Conservation (phyloP, 441 rosid genomes). For the Erodium moschatum region DNA sequence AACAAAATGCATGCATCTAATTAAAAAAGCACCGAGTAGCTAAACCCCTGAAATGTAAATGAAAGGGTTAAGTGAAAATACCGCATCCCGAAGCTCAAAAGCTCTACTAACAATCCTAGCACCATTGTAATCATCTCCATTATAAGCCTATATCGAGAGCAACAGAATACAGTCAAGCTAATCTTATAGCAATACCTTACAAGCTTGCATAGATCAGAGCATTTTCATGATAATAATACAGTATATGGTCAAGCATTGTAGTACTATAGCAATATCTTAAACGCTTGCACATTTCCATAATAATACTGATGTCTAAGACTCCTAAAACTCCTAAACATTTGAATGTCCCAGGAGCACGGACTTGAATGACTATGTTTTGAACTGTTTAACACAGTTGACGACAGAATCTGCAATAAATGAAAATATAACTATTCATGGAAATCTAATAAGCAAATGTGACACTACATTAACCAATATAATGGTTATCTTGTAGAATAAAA, state of each 20-base stretch:
- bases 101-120: constrained; percentile 93
- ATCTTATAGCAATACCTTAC: not conserved
- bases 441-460: too few relatives aligned
- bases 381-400: not conserved
- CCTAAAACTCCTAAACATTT: constrained; percentile 1
- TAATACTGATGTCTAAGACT: not conserved
- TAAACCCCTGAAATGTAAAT: not conserved
- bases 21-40: not conserved
- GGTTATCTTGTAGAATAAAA: constrained; percentile 3
- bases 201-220: too few relatives aligned
- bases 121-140: constrained; percentile 93
- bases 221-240: not conserved
- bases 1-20: constrained; percentile 9
- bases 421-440: too few relatives aligned
- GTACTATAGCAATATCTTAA: not conserved
- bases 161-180: constrained; percentile 15
- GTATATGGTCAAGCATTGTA: not conserved
- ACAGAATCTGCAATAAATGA: not conserved
- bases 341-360: not conserved
- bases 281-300: not conserved
- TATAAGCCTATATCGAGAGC: constrained; percentile 51
- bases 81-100: constrained; percentile 88
- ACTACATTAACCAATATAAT: not conserved
- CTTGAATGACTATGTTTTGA: not conserved
- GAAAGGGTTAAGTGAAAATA: constrained; percentile 26